Conservation (phyloP, 345 rosid genomes). For the Gossypioides kirkii region DNA sequence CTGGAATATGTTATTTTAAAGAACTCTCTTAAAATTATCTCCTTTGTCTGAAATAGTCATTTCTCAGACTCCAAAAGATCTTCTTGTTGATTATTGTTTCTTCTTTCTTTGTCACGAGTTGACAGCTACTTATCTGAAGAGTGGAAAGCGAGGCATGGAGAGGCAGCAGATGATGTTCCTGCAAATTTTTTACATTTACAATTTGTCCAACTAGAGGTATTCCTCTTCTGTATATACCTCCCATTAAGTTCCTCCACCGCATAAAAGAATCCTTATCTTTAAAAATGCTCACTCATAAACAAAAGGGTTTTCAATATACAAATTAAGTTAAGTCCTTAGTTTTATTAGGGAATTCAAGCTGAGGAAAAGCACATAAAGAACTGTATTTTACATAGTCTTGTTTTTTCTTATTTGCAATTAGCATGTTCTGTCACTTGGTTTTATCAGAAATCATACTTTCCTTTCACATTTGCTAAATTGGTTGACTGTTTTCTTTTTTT, state of each 20-base stretch:
- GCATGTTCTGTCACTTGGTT: neutral
- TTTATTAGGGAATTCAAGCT: neutral
- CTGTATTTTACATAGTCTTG: neutral
- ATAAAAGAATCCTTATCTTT: neutral
- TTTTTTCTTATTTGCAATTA: neutral
- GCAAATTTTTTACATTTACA: constrained; percentile 49
- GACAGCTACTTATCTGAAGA: constrained; percentile 83
- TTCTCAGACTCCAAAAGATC: neutral
- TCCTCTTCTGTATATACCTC: constrained; percentile 11
- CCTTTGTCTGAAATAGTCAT: neutral
- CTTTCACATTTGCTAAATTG: neutral
- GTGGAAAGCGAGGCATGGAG: constrained; percentile 74
- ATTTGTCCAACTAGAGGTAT: constrained; percentile 80
- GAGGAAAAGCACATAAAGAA: neutral
- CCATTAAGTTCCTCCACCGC: neutral
- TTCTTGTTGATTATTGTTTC: neutral
- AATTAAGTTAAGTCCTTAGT: too few species aligned
- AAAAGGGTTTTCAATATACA: neutral
- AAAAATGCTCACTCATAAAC: neutral
- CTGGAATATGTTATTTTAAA: neutral
- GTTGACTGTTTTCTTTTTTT: constrained; percentile 16
- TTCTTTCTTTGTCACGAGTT: constrained; percentile 17
- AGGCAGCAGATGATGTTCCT: constrained; percentile 36
- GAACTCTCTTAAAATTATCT: neutral
- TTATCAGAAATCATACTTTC: neutral